Conservation (phyloP, 2,329 filamentous ascomycete genomes). For the Pestalotiopsis sp. region DNA sequence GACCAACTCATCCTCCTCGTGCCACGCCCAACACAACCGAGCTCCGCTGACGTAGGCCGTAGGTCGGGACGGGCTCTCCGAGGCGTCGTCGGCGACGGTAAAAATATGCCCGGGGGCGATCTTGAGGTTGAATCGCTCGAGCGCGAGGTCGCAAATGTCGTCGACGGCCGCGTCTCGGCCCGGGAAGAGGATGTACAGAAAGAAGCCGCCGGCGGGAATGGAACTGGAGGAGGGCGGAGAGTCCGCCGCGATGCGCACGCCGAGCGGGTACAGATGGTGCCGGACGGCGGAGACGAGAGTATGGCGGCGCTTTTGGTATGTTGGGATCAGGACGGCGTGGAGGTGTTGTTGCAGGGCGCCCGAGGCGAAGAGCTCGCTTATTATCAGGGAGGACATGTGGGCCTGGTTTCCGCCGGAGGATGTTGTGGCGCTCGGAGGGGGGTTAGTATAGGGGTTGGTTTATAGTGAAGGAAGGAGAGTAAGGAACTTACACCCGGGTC, state of each 20-base stretch:
- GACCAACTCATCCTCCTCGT: slow-evolving; percentile 8
- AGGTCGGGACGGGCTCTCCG: not conserved
- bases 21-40: slow-evolving; percentile 13
- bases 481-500: not conserved
- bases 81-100: not conserved
- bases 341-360: slow-evolving; percentile 58
- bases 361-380: slow-evolving; percentile 52
- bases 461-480: too few relatives aligned
- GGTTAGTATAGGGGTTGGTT: not conserved
- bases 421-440: slow-evolving; percentile 6
- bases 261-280: slow-evolving; percentile 22
- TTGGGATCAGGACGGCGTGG: slow-evolving; percentile 51
- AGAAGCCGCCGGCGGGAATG: slow-evolving; percentile 3
- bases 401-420: slow-evolving; percentile 19
- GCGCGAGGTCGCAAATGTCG: not conserved
- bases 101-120: slow-evolving; percentile 1
- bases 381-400: slow-evolving; percentile 29
- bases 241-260: slow-evolving; percentile 19
- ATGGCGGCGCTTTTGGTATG: slow-evolving; percentile 44
- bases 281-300: slow-evolving; percentile 23
- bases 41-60: not conserved
- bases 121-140: slow-evolving; percentile 7
- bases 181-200: slow-evolving; percentile 8
- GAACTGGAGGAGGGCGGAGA: not conserved
- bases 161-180: slow-evolving; percentile 11